Evolutionary conservation across 257 asterid species (phyloP).

Genomic region (Coffea canephora): DNA sequence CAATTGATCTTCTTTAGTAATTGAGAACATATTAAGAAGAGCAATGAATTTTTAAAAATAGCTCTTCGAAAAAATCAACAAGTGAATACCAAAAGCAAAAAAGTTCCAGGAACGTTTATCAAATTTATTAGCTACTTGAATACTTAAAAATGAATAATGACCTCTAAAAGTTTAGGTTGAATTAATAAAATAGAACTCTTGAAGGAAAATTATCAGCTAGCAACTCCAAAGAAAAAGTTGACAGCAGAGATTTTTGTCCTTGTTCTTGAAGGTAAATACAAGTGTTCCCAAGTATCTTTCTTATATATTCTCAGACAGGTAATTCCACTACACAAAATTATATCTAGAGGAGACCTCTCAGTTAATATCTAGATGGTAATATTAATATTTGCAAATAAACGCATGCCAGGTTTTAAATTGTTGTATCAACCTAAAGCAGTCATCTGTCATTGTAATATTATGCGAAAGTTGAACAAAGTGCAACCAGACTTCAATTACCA

Average conservation of each 20-base stretch:
- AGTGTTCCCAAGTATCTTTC: neutral
- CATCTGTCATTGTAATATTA: neutral
- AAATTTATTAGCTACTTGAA: neutral
- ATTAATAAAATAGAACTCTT: neutral
- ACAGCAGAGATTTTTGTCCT: neutral
- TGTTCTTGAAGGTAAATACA: neutral
- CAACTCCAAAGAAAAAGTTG: neutral
- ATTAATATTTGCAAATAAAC: neutral
- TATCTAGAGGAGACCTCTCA: neutral
- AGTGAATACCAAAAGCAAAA: neutral
- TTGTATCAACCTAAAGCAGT: neutral
- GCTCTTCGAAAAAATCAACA: neutral
- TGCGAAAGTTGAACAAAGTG: neutral
- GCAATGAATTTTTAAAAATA: neutral
- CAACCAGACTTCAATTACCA: neutral
- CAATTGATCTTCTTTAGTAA: neutral
- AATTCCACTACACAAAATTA: neutral
- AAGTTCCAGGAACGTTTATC: neutral
- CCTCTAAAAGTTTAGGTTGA: neutral
- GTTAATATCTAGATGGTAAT: neutral
- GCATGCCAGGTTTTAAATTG: neutral
- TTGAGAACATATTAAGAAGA: neutral
- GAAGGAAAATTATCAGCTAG: neutral
- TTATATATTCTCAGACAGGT: neutral
- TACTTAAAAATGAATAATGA: neutral